Percentiles rank a stretch among this genome's conserved stretches.
These are phyloP conservation scores for Debaryomyces udenii DNA, from an alignment of 1,139 yeast species.

Conservation along the genomic window DNA sequence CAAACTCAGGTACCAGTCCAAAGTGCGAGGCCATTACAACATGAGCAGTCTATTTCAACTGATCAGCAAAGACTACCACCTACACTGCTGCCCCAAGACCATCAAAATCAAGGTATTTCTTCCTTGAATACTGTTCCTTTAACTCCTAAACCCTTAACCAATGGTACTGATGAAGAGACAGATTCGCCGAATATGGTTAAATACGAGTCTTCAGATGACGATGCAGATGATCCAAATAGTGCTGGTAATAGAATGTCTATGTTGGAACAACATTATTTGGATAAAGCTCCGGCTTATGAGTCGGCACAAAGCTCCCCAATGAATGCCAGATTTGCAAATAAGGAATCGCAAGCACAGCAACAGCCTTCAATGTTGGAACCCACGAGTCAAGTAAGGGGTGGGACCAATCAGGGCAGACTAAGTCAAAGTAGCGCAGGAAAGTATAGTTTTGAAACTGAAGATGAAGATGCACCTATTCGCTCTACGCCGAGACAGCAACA, in stretches of 20 bases:
- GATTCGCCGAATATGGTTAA: constrained; percentile 33
- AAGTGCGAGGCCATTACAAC: neutral
- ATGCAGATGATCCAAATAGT: constrained; percentile 17
- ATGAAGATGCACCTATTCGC: constrained; percentile 36
- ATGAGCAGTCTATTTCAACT: neutral
- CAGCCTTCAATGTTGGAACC: neutral
- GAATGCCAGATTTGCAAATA: neutral
- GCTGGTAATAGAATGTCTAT: constrained; percentile 31
- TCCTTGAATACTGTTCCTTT: constrained; percentile 8
- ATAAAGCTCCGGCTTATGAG: constrained; percentile 12
- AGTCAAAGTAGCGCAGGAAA: constrained; percentile 31
- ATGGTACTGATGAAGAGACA: constrained; percentile 15
- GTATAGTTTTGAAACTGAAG: constrained; percentile 50
- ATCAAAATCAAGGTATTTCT: constrained; percentile 7
- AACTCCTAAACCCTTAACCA: constrained; percentile 10
- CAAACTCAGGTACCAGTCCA: neutral
- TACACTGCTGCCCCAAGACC: constrained; percentile 1
- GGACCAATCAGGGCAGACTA: constrained; percentile 13
- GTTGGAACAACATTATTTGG: constrained; percentile 38
- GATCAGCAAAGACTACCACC: constrained; percentile 1
- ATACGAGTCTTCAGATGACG: constrained; percentile 31
- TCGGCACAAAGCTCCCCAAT: constrained; percentile 6
- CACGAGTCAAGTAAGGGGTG: neutral
- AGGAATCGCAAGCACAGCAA: neutral
- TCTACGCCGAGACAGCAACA: constrained; percentile 29